phyloP scores from a whole-genome alignment of 345 rosid genomes.

The Ricinus communis region DNA sequence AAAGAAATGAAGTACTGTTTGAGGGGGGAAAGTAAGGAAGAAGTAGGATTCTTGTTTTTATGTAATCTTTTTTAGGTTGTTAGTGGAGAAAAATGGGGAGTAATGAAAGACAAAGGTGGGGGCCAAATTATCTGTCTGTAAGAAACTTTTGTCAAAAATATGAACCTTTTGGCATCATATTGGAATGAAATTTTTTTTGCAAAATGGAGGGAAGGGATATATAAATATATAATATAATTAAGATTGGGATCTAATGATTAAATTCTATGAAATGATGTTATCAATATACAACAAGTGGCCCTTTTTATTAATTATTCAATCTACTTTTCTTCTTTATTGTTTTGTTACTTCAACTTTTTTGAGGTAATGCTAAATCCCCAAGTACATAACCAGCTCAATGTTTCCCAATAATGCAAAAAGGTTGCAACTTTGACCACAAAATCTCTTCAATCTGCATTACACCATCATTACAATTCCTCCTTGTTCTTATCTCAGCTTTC shows the following conservation, averaged over 20 bases:
- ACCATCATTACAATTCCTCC: constrained; percentile 37
- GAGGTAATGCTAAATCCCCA: constrained; percentile 12
- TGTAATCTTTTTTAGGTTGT: constrained; percentile 12
- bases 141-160: constrained; percentile 28
- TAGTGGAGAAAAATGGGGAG: constrained; percentile 30
- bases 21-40: not conserved
- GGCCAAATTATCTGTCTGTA: constrained; percentile 35
- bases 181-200: constrained; percentile 27
- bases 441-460: constrained; percentile 21
- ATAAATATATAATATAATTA: not conserved
- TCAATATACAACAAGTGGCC: constrained; percentile 16
- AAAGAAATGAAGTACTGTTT: not conserved
- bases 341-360: not conserved
- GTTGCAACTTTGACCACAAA: constrained; percentile 34
- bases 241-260: constrained; percentile 28
- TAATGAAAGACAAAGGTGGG: constrained; percentile 27
- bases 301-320: constrained; percentile 22
- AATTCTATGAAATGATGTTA: constrained; percentile 32
- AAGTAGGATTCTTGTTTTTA: constrained; percentile 18
- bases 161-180: constrained; percentile 35
- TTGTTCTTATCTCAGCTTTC: constrained; percentile 23
- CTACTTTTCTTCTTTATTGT: constrained; percentile 18
- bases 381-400: constrained; percentile 41
- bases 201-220: constrained; percentile 36
- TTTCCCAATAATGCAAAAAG: constrained; percentile 38